Percentiles rank a stretch among this genome's conserved stretches.
These are phyloP conservation scores for Orbilia brochopaga DNA, from an alignment of 2,329 filamentous ascomycete genomes.

Conservation along the genomic window DNA sequence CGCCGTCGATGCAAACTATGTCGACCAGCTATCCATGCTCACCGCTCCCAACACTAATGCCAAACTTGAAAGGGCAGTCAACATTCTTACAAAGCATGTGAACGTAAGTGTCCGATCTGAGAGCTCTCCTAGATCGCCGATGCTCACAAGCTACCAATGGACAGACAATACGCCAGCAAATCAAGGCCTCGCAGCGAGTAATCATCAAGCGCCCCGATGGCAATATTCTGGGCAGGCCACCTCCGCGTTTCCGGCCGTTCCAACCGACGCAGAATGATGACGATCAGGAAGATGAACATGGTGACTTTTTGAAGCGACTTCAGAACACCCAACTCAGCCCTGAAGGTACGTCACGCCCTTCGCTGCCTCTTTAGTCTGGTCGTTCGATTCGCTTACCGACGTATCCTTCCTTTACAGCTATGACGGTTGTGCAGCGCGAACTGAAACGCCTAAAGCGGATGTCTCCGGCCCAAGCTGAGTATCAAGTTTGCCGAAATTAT, in stretches of 20 bases:
- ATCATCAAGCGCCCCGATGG: slow-evolving; percentile 52
- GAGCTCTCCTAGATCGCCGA: slow-evolving; percentile 64
- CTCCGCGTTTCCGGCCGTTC: slow-evolving; percentile 56
- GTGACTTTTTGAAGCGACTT: slow-evolving; percentile 87
- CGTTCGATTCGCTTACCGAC: background rate
- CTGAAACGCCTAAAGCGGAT: slow-evolving; percentile 89
- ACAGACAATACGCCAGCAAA: slow-evolving; percentile 40
- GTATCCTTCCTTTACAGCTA: slow-evolving; percentile 58
- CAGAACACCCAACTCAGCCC: slow-evolving; percentile 79
- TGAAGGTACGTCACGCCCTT: slow-evolving; percentile 63
- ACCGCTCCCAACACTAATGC: slow-evolving; percentile 79
- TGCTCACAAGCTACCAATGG: background rate
- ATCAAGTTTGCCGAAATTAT: slow-evolving; percentile 90
- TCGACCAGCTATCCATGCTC: slow-evolving; percentile 88
- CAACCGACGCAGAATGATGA: slow-evolving; percentile 67
- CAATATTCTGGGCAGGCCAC: slow-evolving; percentile 50
- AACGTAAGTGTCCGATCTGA: slow-evolving; percentile 71
- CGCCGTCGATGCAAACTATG: slow-evolving; percentile 81
- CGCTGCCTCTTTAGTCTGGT: no score
- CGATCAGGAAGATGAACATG: slow-evolving; percentile 85
- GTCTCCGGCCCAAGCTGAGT: slow-evolving; percentile 94
- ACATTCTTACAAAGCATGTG: slow-evolving; percentile 85
- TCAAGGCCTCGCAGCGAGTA: slow-evolving; percentile 50
- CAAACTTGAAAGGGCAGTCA: slow-evolving; percentile 79
- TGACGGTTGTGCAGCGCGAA: slow-evolving; percentile 89